Conservation (phyloP, 805 yeast genomes). For the Saccharomycopsis fodiens region DNA sequence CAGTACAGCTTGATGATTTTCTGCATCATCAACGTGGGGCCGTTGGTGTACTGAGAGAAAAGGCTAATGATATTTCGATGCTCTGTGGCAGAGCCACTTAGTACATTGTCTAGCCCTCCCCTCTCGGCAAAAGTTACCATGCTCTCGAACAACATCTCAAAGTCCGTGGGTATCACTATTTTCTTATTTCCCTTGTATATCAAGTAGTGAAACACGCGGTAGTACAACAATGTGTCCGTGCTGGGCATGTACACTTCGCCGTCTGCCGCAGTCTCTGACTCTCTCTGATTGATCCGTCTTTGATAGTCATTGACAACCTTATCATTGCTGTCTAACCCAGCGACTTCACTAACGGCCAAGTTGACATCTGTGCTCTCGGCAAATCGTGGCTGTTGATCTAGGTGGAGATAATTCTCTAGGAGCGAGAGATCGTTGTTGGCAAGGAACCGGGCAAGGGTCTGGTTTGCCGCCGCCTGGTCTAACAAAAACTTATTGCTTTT, state of each 20-base stretch:
- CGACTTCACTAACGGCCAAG: not conserved
- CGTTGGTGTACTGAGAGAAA: not conserved
- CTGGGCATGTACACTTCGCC: slow-evolving; percentile 8
- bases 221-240: slow-evolving; percentile 18
- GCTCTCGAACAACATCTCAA: slow-evolving; percentile 7
- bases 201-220: slow-evolving; percentile 13
- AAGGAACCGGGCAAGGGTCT: slow-evolving; percentile 11
- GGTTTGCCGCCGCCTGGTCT: not conserved
- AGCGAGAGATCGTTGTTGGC: slow-evolving; percentile 19
- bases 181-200: not conserved
- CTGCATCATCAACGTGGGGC: slow-evolving; percentile 1
- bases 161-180: not conserved
- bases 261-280: not conserved
- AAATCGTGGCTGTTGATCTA: slow-evolving; percentile 1
- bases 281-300: not conserved
- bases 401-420: slow-evolving; percentile 18
- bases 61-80: not conserved
- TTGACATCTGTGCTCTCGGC: not conserved
- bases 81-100: not conserved
- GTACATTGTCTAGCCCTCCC: not conserved
- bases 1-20: slow-evolving; percentile 17
- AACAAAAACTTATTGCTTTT: not conserved
- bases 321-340: not conserved
- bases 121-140: slow-evolving; percentile 10
- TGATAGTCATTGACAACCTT: not conserved